Conservation (phyloP, 441 rosid species). For the Aleurites moluccanus region DNA sequence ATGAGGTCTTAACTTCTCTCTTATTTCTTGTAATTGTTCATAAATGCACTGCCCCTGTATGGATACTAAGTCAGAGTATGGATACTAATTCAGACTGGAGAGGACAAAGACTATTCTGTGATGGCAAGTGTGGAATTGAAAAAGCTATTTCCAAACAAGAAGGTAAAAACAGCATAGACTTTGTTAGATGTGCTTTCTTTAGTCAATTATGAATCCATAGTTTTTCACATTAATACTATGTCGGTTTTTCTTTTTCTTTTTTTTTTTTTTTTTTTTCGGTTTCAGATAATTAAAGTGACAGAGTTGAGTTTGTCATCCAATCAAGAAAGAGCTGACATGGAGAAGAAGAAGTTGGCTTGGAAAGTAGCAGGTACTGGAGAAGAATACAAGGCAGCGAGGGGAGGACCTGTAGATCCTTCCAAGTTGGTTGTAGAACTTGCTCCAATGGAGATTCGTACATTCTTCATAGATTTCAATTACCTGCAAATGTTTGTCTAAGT, state of each 20-base stretch:
- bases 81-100: conserved; percentile 49
- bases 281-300: conserved; percentile 53
- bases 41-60: background rate
- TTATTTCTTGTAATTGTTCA: background rate
- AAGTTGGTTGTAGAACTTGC: conserved; percentile 67
- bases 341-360: conserved; percentile 75
- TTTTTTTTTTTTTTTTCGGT: background rate
- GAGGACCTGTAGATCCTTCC: conserved; percentile 53
- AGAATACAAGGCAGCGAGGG: conserved; percentile 46
- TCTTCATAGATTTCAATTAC: conserved; percentile 44
- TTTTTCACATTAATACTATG: background rate
- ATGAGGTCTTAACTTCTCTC: conserved; percentile 38
- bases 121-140: conserved; percentile 70
- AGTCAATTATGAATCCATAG: background rate
- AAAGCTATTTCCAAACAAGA: conserved; percentile 57
- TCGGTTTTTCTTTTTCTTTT: background rate
- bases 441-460: conserved; percentile 90
- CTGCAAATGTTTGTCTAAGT: conserved; percentile 15
- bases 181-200: background rate
- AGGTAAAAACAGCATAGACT: conserved; percentile 38
- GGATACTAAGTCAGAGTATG: too few species aligned
- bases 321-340: conserved; percentile 73
- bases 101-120: conserved; percentile 74
- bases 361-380: conserved; percentile 53
- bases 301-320: conserved; percentile 80